Percentiles rank a stretch among this genome's conserved stretches.
Conservation (phyloP, 2,329 filamentous ascomycete genomes). For the Sporothrix sp. region DNA sequence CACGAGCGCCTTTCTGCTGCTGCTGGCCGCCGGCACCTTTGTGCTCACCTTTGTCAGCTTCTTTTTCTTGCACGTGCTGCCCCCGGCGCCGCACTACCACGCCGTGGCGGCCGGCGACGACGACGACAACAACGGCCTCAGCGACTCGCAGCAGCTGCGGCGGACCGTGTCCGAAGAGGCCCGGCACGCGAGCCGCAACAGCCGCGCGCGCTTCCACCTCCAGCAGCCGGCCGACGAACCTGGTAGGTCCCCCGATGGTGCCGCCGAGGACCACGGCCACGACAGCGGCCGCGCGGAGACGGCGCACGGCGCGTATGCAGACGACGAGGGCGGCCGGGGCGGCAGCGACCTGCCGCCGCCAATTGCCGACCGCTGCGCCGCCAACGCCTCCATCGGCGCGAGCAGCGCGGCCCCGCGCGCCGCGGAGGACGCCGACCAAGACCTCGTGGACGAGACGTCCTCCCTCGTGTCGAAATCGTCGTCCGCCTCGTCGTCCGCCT, state of each 20-base stretch:
- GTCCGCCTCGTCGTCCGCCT: no score
- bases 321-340: neutral
- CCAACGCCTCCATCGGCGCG: neutral
- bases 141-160: conserved; percentile 31
- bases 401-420: conserved; percentile 6
- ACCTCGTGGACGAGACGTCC: conserved; percentile 58
- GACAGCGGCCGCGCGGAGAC: no score
- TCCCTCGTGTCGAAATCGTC: conserved; percentile 61
- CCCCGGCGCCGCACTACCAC: conserved; percentile 46
- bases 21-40: conserved; percentile 73
- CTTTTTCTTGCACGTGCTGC: conserved; percentile 74
- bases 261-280: conserved; percentile 16
- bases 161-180: conserved; percentile 34
- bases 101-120: conserved; percentile 40
- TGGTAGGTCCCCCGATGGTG: conserved; percentile 48
- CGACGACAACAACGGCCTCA: conserved; percentile 20
- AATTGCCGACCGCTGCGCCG: neutral
- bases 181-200: conserved; percentile 23
- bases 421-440: conserved; percentile 26
- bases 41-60: conserved; percentile 65
- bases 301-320: neutral
- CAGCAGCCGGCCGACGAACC: conserved; percentile 39
- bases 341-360: neutral
- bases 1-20: conserved; percentile 68
- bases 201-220: conserved; percentile 26